phyloP scores from a whole-genome alignment of 345 rosid genomes.

The Eucalyptus sp. region DNA sequence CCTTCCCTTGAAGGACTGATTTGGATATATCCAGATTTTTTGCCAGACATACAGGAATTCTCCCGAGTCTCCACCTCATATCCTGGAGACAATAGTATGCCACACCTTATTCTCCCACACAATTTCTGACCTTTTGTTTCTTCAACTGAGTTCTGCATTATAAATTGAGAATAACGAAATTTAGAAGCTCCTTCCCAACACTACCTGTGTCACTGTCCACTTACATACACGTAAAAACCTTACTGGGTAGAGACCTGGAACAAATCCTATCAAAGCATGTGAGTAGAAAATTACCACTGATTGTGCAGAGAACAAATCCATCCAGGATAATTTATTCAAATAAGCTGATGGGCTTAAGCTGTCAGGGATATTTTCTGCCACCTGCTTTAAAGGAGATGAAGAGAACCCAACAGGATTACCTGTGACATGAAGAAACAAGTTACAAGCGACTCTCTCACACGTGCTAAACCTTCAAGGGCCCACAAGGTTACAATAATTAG shows the following conservation, averaged over 20 bases:
- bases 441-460: not conserved
- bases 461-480: not conserved
- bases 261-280: not conserved
- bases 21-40: slow-evolving; percentile 76
- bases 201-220: not conserved
- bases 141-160: not conserved
- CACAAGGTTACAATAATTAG: not conserved
- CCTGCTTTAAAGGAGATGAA: slow-evolving; percentile 60
- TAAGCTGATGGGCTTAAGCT: slow-evolving; percentile 24
- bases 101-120: slow-evolving; percentile 64
- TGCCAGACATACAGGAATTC: slow-evolving; percentile 10
- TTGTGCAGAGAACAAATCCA: slow-evolving; percentile 45
- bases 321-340: slow-evolving; percentile 47
- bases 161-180: not conserved
- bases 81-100: slow-evolving; percentile 46
- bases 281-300: slow-evolving; percentile 24
- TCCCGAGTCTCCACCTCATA: slow-evolving; percentile 32
- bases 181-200: not conserved
- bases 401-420: slow-evolving; percentile 69
- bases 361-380: slow-evolving; percentile 36
- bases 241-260: not conserved
- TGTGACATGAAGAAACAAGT: slow-evolving; percentile 10
- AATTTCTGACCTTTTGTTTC: slow-evolving; percentile 15
- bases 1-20: slow-evolving; percentile 87
- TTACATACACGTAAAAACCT: not conserved